Conservation (phyloP, 495 filamentous ascomycete species). For the Tuber microsphaerosporum region DNA sequence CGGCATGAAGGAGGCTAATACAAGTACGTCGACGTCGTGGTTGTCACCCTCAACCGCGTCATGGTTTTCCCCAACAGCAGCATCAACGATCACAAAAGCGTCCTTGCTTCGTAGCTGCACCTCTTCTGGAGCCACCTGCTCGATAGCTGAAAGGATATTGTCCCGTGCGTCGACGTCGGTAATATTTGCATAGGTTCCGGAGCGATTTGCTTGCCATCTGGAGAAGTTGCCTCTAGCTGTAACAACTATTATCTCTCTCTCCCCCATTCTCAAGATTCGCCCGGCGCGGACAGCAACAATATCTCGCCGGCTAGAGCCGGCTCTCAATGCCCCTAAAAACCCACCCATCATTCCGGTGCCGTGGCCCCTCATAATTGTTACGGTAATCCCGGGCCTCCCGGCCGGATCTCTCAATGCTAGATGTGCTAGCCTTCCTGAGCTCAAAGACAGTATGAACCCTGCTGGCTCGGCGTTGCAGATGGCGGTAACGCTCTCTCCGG, state of each 20-base stretch:
- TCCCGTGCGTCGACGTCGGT: conserved; percentile 43
- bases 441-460: conserved; percentile 76
- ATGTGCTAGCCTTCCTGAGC: conserved; percentile 75
- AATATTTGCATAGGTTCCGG: conserved; percentile 53
- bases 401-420: conserved; percentile 75
- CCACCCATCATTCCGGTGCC: conserved; percentile 66
- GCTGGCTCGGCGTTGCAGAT: conserved; percentile 76
- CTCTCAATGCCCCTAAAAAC: conserved; percentile 62
- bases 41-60: conserved; percentile 21
- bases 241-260: conserved; percentile 72
- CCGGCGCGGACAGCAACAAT: conserved; percentile 69
- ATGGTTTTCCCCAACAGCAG: conserved; percentile 28
- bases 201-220: conserved; percentile 79
- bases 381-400: conserved; percentile 69
- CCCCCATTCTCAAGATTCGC: conserved; percentile 62
- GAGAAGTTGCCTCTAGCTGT: conserved; percentile 68
- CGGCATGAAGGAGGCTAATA: conserved; percentile 36
- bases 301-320: conserved; percentile 60
- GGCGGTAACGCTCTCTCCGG: conserved; percentile 67
- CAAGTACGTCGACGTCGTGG: conserved; percentile 26
- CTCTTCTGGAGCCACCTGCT: conserved; percentile 30
- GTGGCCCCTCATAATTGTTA: conserved; percentile 62
- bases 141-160: conserved; percentile 42
- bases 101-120: conserved; percentile 25
- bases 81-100: conserved; percentile 34